A percentile compares a stretch with the other conserved stretches of the same genome.
Conservation (phyloP, 331 rosid species). For the Stylosanthes scabra region DNA sequence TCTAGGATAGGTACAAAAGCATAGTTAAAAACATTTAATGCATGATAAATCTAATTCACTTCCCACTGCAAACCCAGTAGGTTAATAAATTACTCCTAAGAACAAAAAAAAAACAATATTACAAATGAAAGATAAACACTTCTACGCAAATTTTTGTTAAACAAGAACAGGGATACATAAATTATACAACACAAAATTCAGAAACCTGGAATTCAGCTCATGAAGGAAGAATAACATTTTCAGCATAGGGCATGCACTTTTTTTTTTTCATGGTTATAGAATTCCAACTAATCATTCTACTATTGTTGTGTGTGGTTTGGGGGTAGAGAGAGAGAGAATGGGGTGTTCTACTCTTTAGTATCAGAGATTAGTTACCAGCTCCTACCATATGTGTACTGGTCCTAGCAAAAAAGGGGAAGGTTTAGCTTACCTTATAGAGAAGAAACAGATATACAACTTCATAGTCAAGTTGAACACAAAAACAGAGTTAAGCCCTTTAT, state of each 20-base stretch:
- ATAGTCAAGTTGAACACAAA: slow-evolving; percentile 6
- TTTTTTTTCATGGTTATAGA: neutral
- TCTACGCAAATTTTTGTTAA: neutral
- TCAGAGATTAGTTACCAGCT: neutral
- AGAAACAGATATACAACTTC: neutral
- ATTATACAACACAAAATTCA: neutral
- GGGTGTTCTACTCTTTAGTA: neutral
- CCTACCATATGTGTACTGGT: neutral
- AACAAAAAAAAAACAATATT: slow-evolving; percentile 26
- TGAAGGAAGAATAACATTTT: neutral
- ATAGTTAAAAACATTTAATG: slow-evolving; percentile 13
- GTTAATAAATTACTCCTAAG: neutral
- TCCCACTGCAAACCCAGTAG: neutral
- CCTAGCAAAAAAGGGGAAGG: neutral
- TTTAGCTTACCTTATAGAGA: neutral
- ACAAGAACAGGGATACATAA: neutral
- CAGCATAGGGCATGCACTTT: neutral
- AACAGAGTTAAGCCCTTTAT: neutral
- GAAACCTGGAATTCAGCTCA: neutral
- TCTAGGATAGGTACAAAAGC: neutral
- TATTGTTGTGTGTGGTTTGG: neutral
- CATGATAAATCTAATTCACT: slow-evolving; percentile 2
- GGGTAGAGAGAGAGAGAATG: too few species aligned
- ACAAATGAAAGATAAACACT: slow-evolving; percentile 7
- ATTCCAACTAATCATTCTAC: neutral